phyloP scores from a whole-genome alignment of 179 eudicot species.

The Heliamphora ciliata region DNA sequence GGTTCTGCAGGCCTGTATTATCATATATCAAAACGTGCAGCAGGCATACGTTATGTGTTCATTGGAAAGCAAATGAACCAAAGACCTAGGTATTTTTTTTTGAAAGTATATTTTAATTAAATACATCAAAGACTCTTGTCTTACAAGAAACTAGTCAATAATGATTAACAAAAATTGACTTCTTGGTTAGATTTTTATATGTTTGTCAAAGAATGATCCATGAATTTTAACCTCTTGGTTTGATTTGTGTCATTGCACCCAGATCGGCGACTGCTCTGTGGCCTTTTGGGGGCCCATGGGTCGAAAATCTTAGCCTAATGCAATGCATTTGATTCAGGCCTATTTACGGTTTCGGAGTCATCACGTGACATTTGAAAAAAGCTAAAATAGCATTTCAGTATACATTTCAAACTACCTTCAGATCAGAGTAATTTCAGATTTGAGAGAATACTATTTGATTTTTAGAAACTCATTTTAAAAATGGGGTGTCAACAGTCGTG shows the following conservation, averaged over 20 bases:
- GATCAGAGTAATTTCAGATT: too few relatives aligned
- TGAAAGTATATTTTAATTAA: background rate
- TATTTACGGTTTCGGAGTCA: too few relatives aligned
- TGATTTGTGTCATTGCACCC: background rate
- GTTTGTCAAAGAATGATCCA: background rate
- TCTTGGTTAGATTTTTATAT: background rate
- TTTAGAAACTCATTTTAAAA: too few relatives aligned
- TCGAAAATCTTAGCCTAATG: too few relatives aligned
- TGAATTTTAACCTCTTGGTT: background rate
- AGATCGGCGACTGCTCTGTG: too few relatives aligned
- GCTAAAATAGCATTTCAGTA: too few relatives aligned
- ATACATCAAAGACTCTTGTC: background rate
- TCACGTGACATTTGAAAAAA: too few relatives aligned
- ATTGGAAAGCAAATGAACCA: constrained; percentile 88
- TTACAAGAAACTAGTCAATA: background rate
- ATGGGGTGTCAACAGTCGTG: too few relatives aligned
- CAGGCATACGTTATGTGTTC: constrained; percentile 93
- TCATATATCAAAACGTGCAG: constrained; percentile 86
- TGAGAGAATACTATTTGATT: too few relatives aligned
- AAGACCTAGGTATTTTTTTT: constrained; percentile 64
- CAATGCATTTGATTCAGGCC: too few relatives aligned
- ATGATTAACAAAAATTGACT: background rate
- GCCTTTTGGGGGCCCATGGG: too few relatives aligned
- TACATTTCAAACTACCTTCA: too few relatives aligned
- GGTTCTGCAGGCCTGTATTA: constrained; percentile 70